Evolutionary conservation across 1,284 basidiomycete species (phyloP).

Genomic region (Laetiporus sulphureus): DNA sequence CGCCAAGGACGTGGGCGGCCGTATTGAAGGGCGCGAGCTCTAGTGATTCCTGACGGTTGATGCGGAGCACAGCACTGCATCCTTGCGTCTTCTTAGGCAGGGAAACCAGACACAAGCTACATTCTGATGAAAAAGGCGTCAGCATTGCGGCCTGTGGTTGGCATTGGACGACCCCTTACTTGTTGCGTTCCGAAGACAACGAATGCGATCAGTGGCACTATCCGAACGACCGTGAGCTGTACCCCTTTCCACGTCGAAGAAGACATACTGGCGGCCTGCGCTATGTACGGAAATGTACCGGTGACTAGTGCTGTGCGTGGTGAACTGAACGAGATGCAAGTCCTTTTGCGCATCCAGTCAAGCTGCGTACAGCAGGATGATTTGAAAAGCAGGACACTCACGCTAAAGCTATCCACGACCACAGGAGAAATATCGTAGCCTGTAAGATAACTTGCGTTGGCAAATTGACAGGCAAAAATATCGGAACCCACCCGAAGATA

Average conservation of each 20-base stretch:
- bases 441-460: too few relatives aligned
- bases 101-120: constrained; percentile 17
- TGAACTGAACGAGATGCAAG: constrained; percentile 37
- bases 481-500: constrained; percentile 19
- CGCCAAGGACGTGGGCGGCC: too few relatives aligned
- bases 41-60: too few relatives aligned
- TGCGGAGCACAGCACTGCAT: too few relatives aligned
- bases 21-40: too few relatives aligned
- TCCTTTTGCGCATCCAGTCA: constrained; percentile 17
- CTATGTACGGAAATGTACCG: constrained; percentile 37
- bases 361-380: not conserved
- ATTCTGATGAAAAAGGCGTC: constrained; percentile 24
- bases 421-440: constrained; percentile 29
- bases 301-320: constrained; percentile 15
- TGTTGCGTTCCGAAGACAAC: constrained; percentile 42
- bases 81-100: not conserved
- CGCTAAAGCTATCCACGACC: constrained; percentile 14
- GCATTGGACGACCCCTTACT: constrained; percentile 20
- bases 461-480: not conserved
- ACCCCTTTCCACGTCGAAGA: too few relatives aligned
- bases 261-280: constrained; percentile 42
- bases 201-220: constrained; percentile 39
- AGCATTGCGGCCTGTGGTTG: not conserved
- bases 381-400: not conserved
- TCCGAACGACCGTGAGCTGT: too few relatives aligned